Base-by-base conservation (phyloP, 495 filamentous ascomycete species). In the Trichoderma gamsii region DNA sequence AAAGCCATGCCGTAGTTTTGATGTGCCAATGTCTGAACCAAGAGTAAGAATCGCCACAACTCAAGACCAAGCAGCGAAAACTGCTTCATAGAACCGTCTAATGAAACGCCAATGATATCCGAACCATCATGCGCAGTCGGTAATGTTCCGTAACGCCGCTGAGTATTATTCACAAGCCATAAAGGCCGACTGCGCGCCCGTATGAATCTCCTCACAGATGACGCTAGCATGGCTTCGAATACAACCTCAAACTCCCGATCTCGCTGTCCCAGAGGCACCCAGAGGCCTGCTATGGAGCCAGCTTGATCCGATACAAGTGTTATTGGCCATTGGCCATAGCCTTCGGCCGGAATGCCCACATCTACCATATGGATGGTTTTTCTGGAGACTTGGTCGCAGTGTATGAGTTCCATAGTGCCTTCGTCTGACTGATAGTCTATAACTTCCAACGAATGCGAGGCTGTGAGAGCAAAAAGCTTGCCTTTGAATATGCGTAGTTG, bases 51-150 rank as follows among this genome's bases (percentile, higher is more conserved):
- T n/a, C 79, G 77, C 84, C 85, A 88, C 38, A 84, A 78, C 21
- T 83, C 75, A 65, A 81, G 74, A 0, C 75, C 71, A 0, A 93
- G 72, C 16, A 87, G 73, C n/a, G 82, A 78, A 67, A 92, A 84
- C 38, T 87, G 83, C 67, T 83, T 82, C 18, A 92, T 70, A 0
- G 87, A 83, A 4, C 91, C 91, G 72, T 90, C 85, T 29, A 89
- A 82, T 35, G 84, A 84, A 9, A 86, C 79, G 1, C 90, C 91
- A 43, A 92, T 80, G 16, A 84, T 79, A 49, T 83, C 80, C 12
- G 79, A 74, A 51, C 78, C 75, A 52, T 76, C 72, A 9, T 66
- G 63, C 3, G 70, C 74, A 63, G 66, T 75, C 27, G 71, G 69
- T 21, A 76, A 66, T 21, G 73, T 69, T 16, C 71, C 77, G 65